phyloP scores from a whole-genome alignment of 805 yeast species.

The Wickerhamiella kazuoi region DNA sequence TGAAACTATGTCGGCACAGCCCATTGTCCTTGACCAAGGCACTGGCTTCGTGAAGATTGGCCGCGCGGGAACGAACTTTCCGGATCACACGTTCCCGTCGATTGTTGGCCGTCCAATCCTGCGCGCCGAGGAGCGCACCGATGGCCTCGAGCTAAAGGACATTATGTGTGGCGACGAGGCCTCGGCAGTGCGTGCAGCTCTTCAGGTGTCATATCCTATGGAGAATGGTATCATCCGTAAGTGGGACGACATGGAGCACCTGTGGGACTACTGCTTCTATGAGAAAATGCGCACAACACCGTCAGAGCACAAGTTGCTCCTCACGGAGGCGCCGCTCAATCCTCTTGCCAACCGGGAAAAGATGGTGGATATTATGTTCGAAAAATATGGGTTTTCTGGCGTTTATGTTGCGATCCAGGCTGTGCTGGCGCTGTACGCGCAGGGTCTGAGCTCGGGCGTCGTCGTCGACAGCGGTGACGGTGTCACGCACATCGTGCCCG shows the following conservation, averaged over 20 bases:
- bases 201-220: constrained; percentile 95
- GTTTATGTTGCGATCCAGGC: constrained; percentile 95
- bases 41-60: constrained; percentile 97
- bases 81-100: constrained; percentile 92
- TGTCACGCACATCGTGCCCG: constrained; percentile 96
- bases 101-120: constrained; percentile 94
- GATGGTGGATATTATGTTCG: constrained; percentile 89
- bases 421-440: constrained; percentile 93
- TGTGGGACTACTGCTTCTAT: constrained; percentile 95
- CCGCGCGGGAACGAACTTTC: constrained; percentile 91
- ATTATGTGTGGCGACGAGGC: constrained; percentile 98
- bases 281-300: constrained; percentile 64
- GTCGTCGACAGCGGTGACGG: constrained; percentile 99
- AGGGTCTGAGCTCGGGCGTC: constrained; percentile 90
- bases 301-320: constrained; percentile 59
- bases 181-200: constrained; percentile 67
- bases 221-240: constrained; percentile 93
- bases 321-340: constrained; percentile 97
- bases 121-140: constrained; percentile 85
- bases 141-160: constrained; percentile 67
- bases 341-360: constrained; percentile 77
- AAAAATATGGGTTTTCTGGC: constrained; percentile 75
- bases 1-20: constrained; percentile 9
- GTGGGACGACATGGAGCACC: constrained; percentile 97
- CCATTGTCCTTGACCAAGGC: constrained; percentile 84